Conservation (phyloP, 352 stramenopile genomes). For the Elongisporangium undulatum region DNA sequence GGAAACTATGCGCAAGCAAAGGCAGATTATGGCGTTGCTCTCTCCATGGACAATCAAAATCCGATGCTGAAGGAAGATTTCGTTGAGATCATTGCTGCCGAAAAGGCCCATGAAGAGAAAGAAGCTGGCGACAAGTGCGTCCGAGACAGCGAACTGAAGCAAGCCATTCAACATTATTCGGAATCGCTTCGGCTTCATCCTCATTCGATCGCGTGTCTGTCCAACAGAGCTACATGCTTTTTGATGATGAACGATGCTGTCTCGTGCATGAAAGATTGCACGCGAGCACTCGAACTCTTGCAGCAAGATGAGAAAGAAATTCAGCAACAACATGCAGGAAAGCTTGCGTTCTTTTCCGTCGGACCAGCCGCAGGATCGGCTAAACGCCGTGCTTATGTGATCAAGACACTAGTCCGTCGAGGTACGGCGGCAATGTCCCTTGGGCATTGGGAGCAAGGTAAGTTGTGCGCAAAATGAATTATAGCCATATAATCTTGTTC, state of each 20-base stretch:
- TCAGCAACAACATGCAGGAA: constrained; percentile 4
- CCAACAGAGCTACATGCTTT: constrained; percentile 70
- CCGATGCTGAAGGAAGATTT: constrained; percentile 62
- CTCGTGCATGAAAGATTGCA: constrained; percentile 61
- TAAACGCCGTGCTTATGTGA: constrained; percentile 63
- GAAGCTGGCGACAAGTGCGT: constrained; percentile 41
- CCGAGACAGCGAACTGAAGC: constrained; percentile 22
- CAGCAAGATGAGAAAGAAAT: constrained; percentile 24
- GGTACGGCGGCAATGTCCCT: constrained; percentile 43
- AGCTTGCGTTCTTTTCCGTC: constrained; percentile 53
- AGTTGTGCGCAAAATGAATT: neutral
- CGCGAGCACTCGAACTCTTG: constrained; percentile 43
- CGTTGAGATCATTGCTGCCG: constrained; percentile 47
- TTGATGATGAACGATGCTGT: constrained; percentile 41
- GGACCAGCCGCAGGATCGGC: constrained; percentile 42
- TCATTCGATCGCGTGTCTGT: constrained; percentile 64
- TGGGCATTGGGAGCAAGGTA: constrained; percentile 34
- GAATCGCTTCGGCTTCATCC: constrained; percentile 53
- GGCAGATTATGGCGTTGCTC: constrained; percentile 73
- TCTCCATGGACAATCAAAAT: constrained; percentile 78
- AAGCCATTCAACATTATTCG: constrained; percentile 49
- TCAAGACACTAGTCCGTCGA: constrained; percentile 73
- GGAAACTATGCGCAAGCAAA: constrained; percentile 60
- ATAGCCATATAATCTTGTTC: no score
- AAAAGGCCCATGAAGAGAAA: constrained; percentile 55